Percentiles rank a stretch among this genome's conserved stretches.
phyloP scores from a whole-genome alignment of 495 filamentous ascomycete species.

The Lepidopterella palustris region DNA sequence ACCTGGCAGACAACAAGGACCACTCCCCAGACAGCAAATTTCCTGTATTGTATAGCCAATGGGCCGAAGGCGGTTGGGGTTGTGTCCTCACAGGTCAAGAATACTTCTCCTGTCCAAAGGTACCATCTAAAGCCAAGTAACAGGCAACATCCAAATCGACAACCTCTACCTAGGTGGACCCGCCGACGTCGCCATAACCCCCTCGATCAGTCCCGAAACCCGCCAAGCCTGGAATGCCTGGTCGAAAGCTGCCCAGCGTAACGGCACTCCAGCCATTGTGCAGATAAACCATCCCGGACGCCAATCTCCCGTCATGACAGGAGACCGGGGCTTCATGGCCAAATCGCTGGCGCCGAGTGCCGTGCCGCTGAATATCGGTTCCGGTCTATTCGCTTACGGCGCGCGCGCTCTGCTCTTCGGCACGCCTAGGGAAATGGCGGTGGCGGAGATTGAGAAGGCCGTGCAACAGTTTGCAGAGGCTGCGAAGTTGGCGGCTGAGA shows the following conservation, averaged over 20 bases:
- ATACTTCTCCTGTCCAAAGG: not conserved
- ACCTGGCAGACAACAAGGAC: slow-evolving; percentile 35
- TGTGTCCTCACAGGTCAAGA: slow-evolving; percentile 40
- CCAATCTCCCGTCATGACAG: slow-evolving; percentile 45
- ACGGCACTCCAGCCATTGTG: slow-evolving; percentile 46
- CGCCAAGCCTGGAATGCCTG: slow-evolving; percentile 44
- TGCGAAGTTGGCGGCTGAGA: slow-evolving; percentile 42
- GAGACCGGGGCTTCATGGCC: slow-evolving; percentile 42
- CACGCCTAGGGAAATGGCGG: slow-evolving; percentile 44
- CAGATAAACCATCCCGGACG: slow-evolving; percentile 56
- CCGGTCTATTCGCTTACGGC: slow-evolving; percentile 36
- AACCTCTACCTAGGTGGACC: slow-evolving; percentile 44
- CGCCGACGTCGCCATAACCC: slow-evolving; percentile 39
- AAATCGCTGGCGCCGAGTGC: slow-evolving; percentile 45
- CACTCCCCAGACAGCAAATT: slow-evolving; percentile 34
- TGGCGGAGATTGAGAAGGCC: slow-evolving; percentile 45
- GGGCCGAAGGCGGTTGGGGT: slow-evolving; percentile 49
- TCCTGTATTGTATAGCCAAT: slow-evolving; percentile 41
- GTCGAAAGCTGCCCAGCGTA: slow-evolving; percentile 41
- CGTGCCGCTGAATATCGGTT: slow-evolving; percentile 39
- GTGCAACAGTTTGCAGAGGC: slow-evolving; percentile 45
- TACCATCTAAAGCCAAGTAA: not conserved
- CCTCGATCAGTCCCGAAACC: slow-evolving; percentile 29
- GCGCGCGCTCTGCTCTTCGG: slow-evolving; percentile 39
- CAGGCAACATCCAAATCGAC: slow-evolving; percentile 51